Conservation (phyloP, 352 stramenopile genomes). For the Bremia lactucae region DNA sequence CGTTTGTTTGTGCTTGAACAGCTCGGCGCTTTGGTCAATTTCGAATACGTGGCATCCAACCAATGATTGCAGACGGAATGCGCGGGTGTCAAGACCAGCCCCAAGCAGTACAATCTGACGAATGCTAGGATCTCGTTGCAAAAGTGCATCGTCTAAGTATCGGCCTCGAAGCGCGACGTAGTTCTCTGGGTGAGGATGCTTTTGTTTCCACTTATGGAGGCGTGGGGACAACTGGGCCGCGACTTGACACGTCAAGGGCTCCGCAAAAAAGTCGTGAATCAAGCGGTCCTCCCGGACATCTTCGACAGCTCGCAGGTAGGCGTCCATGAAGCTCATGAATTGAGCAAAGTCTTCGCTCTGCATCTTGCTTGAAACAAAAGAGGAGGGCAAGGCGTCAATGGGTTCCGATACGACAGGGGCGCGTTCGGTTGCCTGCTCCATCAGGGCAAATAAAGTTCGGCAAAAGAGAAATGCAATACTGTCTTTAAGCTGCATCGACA, state of each 20-base stretch:
- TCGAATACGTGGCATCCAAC: constrained; percentile 34
- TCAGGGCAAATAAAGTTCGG: constrained; percentile 1
- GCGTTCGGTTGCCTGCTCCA: constrained; percentile 11
- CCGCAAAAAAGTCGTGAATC: constrained; percentile 34
- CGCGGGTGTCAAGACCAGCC: constrained; percentile 36
- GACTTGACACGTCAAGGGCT: constrained; percentile 26
- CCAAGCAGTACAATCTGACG: constrained; percentile 45
- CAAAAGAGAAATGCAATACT: constrained; percentile 12
- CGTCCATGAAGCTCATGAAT: constrained; percentile 35
- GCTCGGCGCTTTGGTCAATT: constrained; percentile 30
- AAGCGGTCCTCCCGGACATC: constrained; percentile 21
- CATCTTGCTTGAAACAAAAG: constrained; percentile 8
- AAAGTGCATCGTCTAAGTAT: constrained; percentile 43
- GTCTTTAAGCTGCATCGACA: constrained; percentile 2
- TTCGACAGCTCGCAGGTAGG: constrained; percentile 31
- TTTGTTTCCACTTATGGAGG: constrained; percentile 12
- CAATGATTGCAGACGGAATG: constrained; percentile 35
- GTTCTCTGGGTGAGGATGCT: constrained; percentile 15
- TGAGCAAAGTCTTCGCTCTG: constrained; percentile 27
- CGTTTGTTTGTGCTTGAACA: constrained; percentile 34
- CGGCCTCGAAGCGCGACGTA: constrained; percentile 31
- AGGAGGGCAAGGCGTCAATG: constrained; percentile 2
- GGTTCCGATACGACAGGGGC: constrained; percentile 10
- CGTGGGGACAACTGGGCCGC: constrained; percentile 16
- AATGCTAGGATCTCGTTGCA: constrained; percentile 23